phyloP scores from a whole-genome alignment of 1,284 basidiomycete genomes.

The Wallemia hederae region DNA sequence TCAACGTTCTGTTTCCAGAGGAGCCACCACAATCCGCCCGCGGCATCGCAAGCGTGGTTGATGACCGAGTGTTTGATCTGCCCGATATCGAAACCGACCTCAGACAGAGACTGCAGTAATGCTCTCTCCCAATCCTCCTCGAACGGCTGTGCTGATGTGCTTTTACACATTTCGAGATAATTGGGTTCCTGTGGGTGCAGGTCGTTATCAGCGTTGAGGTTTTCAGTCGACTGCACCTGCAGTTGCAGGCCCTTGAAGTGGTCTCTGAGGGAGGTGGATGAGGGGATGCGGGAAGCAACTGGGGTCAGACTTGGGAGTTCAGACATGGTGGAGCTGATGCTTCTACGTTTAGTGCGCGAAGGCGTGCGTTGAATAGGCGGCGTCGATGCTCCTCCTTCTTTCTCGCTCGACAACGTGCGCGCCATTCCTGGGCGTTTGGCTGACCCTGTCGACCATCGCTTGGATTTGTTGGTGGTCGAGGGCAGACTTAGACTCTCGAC shows the following conservation, averaged over 20 bases:
- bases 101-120: constrained; percentile 41
- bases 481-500: constrained; percentile 5
- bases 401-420: not conserved
- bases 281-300: constrained; percentile 10
- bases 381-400: not conserved
- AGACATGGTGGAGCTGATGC: constrained; percentile 45
- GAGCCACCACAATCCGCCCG: constrained; percentile 91
- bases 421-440: constrained; percentile 2
- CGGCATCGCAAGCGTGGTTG: constrained; percentile 69
- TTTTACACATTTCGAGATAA: not conserved
- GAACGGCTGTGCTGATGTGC: not conserved
- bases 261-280: constrained; percentile 1
- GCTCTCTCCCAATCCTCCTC: constrained; percentile 31
- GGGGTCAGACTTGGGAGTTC: constrained; percentile 14
- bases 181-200: not conserved
- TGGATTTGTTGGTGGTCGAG: constrained; percentile 9
- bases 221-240: constrained; percentile 3
- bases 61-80: constrained; percentile 81
- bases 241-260: constrained; percentile 2
- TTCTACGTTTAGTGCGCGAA: constrained; percentile 72
- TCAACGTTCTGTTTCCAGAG: constrained; percentile 48
- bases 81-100: constrained; percentile 65
- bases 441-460: constrained; percentile 6
- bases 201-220: not conserved
- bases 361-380: constrained; percentile 37